These are phyloP conservation scores for Dictyostelium intermedium DNA, from an alignment of 78 protist genomes.

Conservation along the genomic window DNA sequence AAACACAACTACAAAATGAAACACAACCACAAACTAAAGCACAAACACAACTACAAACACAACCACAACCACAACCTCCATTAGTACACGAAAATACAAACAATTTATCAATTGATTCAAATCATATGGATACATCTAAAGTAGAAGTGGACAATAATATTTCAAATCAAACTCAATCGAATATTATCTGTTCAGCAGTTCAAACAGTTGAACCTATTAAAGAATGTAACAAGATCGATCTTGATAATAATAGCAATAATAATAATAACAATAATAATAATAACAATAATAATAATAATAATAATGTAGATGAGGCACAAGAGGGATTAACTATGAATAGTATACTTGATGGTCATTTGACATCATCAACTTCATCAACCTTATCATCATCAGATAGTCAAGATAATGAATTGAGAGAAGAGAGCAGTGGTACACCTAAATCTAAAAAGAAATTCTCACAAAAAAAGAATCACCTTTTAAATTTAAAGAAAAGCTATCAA, in stretches of 20 bases:
- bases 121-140: background rate
- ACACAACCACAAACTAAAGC: background rate
- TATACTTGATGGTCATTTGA: background rate
- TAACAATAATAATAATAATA: background rate
- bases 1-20: background rate
- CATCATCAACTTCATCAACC: background rate
- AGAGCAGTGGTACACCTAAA: background rate
- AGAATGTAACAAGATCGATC: background rate
- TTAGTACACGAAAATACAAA: background rate
- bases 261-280: background rate
- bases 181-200: background rate
- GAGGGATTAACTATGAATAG: background rate
- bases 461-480: constrained; percentile 9
- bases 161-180: constrained; percentile 1
- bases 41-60: background rate
- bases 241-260: background rate
- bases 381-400: background rate
- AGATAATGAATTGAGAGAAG: background rate
- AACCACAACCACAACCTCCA: too few species aligned
- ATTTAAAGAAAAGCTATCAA: constrained; percentile 18
- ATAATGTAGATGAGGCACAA: background rate
- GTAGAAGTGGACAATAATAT: background rate
- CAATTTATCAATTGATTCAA: background rate
- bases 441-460: constrained; percentile 32
- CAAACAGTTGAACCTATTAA: background rate